Conservation (phyloP, 805 yeast genomes). For the Starmerella floris region DNA sequence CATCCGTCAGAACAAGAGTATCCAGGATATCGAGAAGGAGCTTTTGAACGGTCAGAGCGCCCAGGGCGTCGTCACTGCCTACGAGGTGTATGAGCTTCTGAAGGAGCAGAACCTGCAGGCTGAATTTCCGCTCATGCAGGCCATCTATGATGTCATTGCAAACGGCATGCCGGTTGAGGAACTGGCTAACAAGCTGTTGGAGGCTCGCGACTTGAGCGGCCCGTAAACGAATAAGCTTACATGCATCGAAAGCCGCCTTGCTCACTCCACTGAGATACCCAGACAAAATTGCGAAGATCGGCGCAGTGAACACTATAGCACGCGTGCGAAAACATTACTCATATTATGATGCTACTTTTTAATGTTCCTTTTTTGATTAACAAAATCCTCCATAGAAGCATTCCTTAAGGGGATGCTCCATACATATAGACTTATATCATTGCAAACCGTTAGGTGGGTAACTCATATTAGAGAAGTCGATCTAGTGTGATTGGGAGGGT, state of each 20-base stretch:
- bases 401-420: not conserved
- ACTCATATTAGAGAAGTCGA: too few relatives aligned
- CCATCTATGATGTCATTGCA: conserved; percentile 72
- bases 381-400: not conserved
- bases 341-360: too few relatives aligned
- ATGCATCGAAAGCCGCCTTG: too few relatives aligned
- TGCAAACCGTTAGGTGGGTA: too few relatives aligned
- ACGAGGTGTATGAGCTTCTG: conserved; percentile 77
- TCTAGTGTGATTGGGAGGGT: too few relatives aligned
- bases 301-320: too few relatives aligned
- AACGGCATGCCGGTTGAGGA: conserved; percentile 60
- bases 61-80: conserved; percentile 83
- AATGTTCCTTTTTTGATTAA: too few relatives aligned
- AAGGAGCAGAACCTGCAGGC: conserved; percentile 37
- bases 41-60: conserved; percentile 91
- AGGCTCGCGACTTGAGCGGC: conserved; percentile 8
- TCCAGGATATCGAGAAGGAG: conserved; percentile 70
- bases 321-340: too few relatives aligned
- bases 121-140: conserved; percentile 72
- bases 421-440: not conserved
- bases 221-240: too few relatives aligned
- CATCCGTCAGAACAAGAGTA: conserved; percentile 66
- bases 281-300: too few relatives aligned
- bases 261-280: too few relatives aligned
- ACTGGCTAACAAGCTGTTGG: conserved; percentile 27